Base-by-base conservation (phyloP, 106 monocot genomes). In the Dendrobium huoshanense region DNA sequence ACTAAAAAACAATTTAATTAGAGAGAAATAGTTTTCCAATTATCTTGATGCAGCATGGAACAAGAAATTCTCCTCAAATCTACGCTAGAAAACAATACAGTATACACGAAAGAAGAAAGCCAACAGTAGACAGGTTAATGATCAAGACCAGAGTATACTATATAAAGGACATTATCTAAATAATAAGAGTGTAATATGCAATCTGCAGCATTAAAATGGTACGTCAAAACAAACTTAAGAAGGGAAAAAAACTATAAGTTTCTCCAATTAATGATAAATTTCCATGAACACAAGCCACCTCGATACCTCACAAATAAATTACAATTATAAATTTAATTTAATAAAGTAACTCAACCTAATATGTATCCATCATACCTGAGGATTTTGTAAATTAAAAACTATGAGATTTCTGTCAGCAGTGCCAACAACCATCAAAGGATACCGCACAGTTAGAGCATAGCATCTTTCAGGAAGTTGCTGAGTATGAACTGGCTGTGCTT, bases 401-500 rank as follows among this genome's bases (percentile, higher is more conserved):
- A 95, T 84, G 43, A 98, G 72, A 67, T 98, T 88, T 33, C 97
- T 83, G 70, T 98, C 97, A 9, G 97, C 92, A 37, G 95, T 98
- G 18, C 91, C 97, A 83, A 95, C 94, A 79, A 98, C 95, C 97
- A 98, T 95, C 51, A 98, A 83, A 31, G 97, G 97, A 79, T 95
- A 78, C 25, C 72, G 78, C 54, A 98, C 91, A 51, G 97, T 85
- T 33, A 98, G 72, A 77, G 94, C 89, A 87, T 91, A 98, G 81
- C 94, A 95, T 24, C 90, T 88, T 24, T 98, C 97, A 73, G 97
- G 97, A 79, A 95, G 92, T 72, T 88, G 97, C 77, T 95, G 97
- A n/a, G 90, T 85, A 78, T 98, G 97, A 81, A 92, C 97, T 27
- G 97, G 97, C 77, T 98, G 90, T 77, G 90, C 80, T 87, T 92